Percentiles rank a stretch among this genome's conserved stretches.
Evolutionary conservation across 352 stramenopile genomes (phyloP).

Genomic region (Phytopythium vexans): DNA sequence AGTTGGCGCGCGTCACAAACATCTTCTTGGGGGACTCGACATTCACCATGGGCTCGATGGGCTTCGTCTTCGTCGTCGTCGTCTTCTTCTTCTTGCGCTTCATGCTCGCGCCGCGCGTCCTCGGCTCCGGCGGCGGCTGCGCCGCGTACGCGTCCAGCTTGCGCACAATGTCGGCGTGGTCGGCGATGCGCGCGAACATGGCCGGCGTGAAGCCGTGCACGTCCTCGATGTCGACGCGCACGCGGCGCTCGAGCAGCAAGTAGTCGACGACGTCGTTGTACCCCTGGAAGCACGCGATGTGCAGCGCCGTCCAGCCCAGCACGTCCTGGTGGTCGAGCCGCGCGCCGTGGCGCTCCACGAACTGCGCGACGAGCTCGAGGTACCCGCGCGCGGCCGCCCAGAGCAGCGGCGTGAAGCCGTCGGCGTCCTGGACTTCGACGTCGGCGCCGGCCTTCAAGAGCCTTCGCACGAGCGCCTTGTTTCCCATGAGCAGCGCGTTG

Average conservation of each 20-base stretch:
- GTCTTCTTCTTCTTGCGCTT: slow-evolving; percentile 27
- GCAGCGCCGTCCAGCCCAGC: slow-evolving; percentile 63
- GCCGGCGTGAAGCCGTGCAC: slow-evolving; percentile 65
- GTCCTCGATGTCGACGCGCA: slow-evolving; percentile 46
- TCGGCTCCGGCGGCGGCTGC: slow-evolving; percentile 19
- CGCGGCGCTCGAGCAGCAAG: slow-evolving; percentile 48
- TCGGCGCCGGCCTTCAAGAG: slow-evolving; percentile 56
- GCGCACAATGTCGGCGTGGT: slow-evolving; percentile 60
- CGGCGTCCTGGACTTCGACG: slow-evolving; percentile 47
- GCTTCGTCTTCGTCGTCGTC: slow-evolving; percentile 12
- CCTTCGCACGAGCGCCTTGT: slow-evolving; percentile 65
- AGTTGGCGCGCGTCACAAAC: slow-evolving; percentile 26
- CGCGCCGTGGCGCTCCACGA: slow-evolving; percentile 49
- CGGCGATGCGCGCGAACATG: slow-evolving; percentile 66
- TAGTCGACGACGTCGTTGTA: slow-evolving; percentile 71
- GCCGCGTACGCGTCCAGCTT: slow-evolving; percentile 50
- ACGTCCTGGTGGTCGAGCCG: slow-evolving; percentile 61
- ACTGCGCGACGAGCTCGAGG: slow-evolving; percentile 66
- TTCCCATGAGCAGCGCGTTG: slow-evolving; percentile 79
- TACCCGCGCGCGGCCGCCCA: slow-evolving; percentile 71
- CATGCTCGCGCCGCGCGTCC: slow-evolving; percentile 4
- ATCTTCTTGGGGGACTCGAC: slow-evolving; percentile 43
- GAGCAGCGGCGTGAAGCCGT: slow-evolving; percentile 60
- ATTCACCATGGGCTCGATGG: neutral
- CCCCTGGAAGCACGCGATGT: slow-evolving; percentile 74